phyloP scores from a whole-genome alignment of 306 rosid genomes.

The Hippophae gyantsensis region DNA sequence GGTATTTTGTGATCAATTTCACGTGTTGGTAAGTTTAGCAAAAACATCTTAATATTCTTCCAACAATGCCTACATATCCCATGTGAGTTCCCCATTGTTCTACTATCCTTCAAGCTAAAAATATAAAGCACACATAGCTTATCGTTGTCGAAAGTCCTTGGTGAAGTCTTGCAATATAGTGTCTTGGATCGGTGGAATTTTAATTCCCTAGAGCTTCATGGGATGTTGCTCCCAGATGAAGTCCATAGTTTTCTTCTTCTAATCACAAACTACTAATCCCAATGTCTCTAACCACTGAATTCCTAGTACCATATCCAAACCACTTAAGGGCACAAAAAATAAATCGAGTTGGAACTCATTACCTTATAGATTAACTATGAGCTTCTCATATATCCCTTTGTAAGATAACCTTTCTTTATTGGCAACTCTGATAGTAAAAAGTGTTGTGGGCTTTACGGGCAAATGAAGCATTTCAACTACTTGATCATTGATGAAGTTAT shows the following conservation, averaged over 20 bases:
- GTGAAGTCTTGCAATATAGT: not conserved
- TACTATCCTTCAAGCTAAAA: too few relatives aligned
- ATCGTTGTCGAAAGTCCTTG: not conserved
- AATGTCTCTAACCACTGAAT: not conserved
- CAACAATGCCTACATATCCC: not conserved
- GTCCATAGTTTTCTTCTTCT: not conserved
- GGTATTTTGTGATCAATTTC: not conserved
- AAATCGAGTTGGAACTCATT: not conserved
- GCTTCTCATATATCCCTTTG: not conserved
- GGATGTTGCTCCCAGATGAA: not conserved
- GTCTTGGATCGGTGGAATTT: not conserved
- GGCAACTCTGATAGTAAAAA: not conserved
- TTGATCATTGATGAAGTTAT: not conserved
- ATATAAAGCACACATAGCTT: too few relatives aligned
- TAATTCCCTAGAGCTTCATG: rapidly evolving
- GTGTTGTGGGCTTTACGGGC: not conserved
- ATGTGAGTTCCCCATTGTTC: not conserved
- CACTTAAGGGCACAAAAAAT: not conserved
- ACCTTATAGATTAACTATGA: too few relatives aligned
- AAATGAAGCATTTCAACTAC: not conserved
- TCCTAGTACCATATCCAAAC: not conserved
- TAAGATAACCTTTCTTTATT: not conserved
- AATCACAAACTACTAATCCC: not conserved
- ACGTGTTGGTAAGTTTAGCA: not conserved
- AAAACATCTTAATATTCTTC: not conserved